A percentile compares a stretch with the other conserved stretches of the same genome.
These are phyloP conservation scores for Pneumocystis sp. DNA, from an alignment of 1,139 yeast species.

Conservation along the genomic window DNA sequence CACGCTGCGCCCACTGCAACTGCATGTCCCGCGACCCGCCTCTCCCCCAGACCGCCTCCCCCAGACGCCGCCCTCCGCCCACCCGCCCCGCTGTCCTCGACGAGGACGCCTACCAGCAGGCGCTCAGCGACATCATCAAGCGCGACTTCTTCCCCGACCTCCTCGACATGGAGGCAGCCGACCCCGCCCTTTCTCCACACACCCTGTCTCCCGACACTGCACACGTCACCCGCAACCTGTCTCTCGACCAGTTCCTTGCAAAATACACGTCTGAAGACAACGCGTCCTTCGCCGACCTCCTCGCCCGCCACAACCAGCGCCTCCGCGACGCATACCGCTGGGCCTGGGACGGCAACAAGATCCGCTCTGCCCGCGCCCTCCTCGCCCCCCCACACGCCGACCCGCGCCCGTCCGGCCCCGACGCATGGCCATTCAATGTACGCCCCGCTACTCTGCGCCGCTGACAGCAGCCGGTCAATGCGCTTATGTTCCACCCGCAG, in stretches of 20 bases:
- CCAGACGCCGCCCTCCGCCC: too few relatives aligned
- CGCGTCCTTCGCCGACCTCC: slow-evolving; percentile 20
- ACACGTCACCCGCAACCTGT: neutral
- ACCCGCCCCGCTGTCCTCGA: too few relatives aligned
- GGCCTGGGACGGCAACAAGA: slow-evolving; percentile 19
- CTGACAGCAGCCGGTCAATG: slow-evolving; percentile 14
- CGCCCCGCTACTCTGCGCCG: too few relatives aligned
- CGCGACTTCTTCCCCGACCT: slow-evolving; percentile 23
- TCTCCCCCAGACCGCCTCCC: too few relatives aligned
- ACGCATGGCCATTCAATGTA: slow-evolving; percentile 10
- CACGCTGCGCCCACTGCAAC: too few relatives aligned
- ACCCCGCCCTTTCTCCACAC: too few relatives aligned
- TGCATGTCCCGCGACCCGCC: too few relatives aligned
- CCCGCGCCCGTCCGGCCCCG: slow-evolving; percentile 9
- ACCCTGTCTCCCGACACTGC: too few relatives aligned
- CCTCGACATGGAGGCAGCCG: slow-evolving; percentile 9
- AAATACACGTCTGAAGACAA: slow-evolving; percentile 25
- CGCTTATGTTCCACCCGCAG: slow-evolving; percentile 18
- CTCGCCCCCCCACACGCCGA: slow-evolving; percentile 7
- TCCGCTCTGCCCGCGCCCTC: neutral
- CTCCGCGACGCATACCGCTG: slow-evolving; percentile 18
- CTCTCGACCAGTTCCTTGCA: slow-evolving; percentile 19
- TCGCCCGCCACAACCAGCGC: slow-evolving; percentile 16
- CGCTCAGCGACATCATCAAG: slow-evolving; percentile 19
- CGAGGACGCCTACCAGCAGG: slow-evolving; percentile 21